Conservation (phyloP, 345 rosid genomes). For the Lepidium sativum region DNA sequence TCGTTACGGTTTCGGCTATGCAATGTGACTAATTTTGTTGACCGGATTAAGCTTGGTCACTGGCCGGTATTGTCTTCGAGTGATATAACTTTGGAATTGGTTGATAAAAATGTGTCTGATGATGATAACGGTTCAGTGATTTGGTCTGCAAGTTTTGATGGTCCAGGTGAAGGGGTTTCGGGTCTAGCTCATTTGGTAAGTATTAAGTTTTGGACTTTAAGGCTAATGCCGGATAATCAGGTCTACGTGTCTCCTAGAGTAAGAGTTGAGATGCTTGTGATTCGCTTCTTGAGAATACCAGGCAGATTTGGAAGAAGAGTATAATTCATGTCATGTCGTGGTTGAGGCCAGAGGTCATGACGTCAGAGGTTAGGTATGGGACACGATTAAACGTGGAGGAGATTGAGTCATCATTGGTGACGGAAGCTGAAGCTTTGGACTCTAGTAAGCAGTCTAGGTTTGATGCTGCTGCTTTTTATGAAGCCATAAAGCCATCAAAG, state of each 20-base stretch:
- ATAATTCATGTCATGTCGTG: conserved; percentile 87
- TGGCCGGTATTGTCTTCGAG: conserved; percentile 68
- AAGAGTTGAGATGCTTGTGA: conserved; percentile 84
- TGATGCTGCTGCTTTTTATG: conserved; percentile 81
- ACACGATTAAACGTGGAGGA: conserved; percentile 25
- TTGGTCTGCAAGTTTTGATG: conserved; percentile 71
- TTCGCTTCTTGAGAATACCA: conserved; percentile 55
- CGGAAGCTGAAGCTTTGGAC: conserved; percentile 22
- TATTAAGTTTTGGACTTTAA: conserved; percentile 55
- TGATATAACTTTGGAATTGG: conserved; percentile 54
- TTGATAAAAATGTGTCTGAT: conserved; percentile 28
- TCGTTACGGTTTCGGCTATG: conserved; percentile 56
- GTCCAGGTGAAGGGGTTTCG: conserved; percentile 74
- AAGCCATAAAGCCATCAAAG: conserved; percentile 93
- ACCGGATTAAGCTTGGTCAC: conserved; percentile 79
- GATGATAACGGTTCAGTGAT: conserved; percentile 36
- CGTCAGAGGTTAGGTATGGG: conserved; percentile 73
- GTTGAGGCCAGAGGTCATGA: conserved; percentile 84
- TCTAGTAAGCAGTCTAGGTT: conserved; percentile 41
- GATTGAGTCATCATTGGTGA: conserved; percentile 15
- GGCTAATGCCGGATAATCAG: conserved; percentile 43
- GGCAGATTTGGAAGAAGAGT: conserved; percentile 83
- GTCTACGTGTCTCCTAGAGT: conserved; percentile 45
- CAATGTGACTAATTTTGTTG: conserved; percentile 39
- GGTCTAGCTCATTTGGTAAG: conserved; percentile 75